phyloP scores from a whole-genome alignment of 2,329 filamentous ascomycete species.

The Claviceps sp. region DNA sequence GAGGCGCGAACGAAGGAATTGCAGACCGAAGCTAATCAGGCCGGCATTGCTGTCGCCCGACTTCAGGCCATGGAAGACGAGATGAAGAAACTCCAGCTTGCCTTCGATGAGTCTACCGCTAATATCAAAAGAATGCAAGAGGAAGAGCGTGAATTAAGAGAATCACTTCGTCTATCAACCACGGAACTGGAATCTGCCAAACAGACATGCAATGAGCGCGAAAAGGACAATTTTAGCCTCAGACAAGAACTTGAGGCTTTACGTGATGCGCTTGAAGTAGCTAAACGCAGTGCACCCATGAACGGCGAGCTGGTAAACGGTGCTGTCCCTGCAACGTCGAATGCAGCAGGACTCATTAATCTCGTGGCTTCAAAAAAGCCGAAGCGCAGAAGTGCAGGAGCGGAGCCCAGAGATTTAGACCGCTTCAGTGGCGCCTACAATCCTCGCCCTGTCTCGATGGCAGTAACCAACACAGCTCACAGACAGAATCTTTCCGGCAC shows the following conservation, averaged over 20 bases:
- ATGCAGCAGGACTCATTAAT: slow-evolving; percentile 76
- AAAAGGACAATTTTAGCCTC: slow-evolving; percentile 74
- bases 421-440: slow-evolving; percentile 89
- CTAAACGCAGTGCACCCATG: slow-evolving; percentile 62
- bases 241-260: slow-evolving; percentile 81
- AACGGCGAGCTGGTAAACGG: slow-evolving; percentile 46
- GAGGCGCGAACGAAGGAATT: slow-evolving; percentile 87
- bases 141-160: slow-evolving; percentile 75
- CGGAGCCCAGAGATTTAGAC: slow-evolving; percentile 73
- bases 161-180: slow-evolving; percentile 66
- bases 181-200: slow-evolving; percentile 70
- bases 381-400: slow-evolving; percentile 83
- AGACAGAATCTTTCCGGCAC: slow-evolving; percentile 61
- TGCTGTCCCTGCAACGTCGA: slow-evolving; percentile 29
- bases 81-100: slow-evolving; percentile 80
- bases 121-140: slow-evolving; percentile 93
- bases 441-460: slow-evolving; percentile 93
- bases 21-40: slow-evolving; percentile 93
- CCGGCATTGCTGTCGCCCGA: slow-evolving; percentile 84
- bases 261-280: slow-evolving; percentile 82
- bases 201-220: slow-evolving; percentile 59
- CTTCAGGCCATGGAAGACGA: slow-evolving; percentile 88
- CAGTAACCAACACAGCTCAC: slow-evolving; percentile 53
- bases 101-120: slow-evolving; percentile 76
- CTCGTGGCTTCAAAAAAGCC: slow-evolving; percentile 94